These are phyloP conservation scores for Monosporascus sp. DNA, from an alignment of 2,329 filamentous ascomycete species.

Conservation along the genomic window DNA sequence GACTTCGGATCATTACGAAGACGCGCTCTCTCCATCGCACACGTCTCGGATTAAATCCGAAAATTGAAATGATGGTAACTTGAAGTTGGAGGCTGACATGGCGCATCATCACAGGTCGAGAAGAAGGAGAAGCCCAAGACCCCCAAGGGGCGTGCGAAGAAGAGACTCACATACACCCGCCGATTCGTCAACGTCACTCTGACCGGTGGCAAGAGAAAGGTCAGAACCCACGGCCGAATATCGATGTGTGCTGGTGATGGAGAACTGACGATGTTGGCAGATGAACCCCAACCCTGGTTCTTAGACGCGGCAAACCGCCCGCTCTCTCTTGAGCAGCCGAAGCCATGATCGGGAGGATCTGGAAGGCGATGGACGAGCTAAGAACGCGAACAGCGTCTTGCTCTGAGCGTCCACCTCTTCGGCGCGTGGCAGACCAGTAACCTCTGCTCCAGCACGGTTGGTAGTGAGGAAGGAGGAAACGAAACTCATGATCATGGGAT, in stretches of 20 bases:
- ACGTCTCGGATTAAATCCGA: conserved; percentile 3
- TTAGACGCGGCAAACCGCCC: conserved; percentile 22
- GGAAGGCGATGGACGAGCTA: conserved; percentile 23
- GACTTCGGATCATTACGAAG: conserved; percentile 1
- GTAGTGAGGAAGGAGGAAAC: conserved; percentile 17
- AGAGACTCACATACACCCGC: conserved; percentile 93
- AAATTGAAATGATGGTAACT: conserved; percentile 2
- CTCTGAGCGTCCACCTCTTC: conserved; percentile 23
- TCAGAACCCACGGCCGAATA: conserved; percentile 35
- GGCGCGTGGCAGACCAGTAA: conserved; percentile 16
- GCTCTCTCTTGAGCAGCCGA: conserved; percentile 22
- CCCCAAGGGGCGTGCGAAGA: conserved; percentile 95
- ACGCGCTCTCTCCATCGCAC: conserved; percentile 7
- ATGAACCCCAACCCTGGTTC: conserved; percentile 39
- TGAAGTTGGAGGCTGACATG: conserved; percentile 4
- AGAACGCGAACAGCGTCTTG: conserved; percentile 2
- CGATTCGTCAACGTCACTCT: conserved; percentile 98
- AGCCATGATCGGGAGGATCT: conserved; percentile 16
- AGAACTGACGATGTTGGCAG: conserved; percentile 19
- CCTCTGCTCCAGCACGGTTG: conserved; percentile 18
- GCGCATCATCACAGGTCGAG: conserved; percentile 17
- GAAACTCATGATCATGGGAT: conserved; percentile 15
- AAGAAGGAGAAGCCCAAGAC: conserved; percentile 83
- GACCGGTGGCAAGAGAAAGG: conserved; percentile 98
- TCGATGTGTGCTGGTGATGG: neutral